Base-by-base conservation (phyloP, 306 rosid species). In the Vigna angularis region DNA sequence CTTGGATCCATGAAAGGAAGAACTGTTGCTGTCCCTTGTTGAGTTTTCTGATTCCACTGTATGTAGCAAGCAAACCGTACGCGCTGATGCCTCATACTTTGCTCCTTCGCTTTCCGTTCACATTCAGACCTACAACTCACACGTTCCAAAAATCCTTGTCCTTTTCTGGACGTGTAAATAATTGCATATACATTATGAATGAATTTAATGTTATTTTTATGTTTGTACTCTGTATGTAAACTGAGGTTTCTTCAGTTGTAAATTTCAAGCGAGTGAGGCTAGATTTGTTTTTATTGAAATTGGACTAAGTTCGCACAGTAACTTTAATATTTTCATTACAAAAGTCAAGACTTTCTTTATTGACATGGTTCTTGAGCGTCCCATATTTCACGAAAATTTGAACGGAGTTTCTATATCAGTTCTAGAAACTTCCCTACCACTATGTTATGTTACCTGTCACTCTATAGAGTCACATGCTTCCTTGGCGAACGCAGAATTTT, bases 21-120 rank as follows among this genome's bases (percentile, higher is more conserved):
- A 36, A 55, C 52, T 52, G 20, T 74, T 10, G 20, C 7, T 30
- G 51, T 56, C 20, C 28, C 45, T 73, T 24, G 12, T 56, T 42
- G 14, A 50, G 64, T 52, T 11, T 26, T 20, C 24, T 13, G 40
- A 63, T 64, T 36, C 17, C 17, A 65, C 53, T 53, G 4, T 17
- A 55, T 7, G 52, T 9, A 17, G 14, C 7, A 65, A 75, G 16
- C 7, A 65, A 42, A 64, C 58, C 16, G 62, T 11, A 45, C 76
- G 56, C 70, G 26, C 61, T 26, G 3, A 6, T 66, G 69, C 17
- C 59, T 17, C 81, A 26, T 26, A 44, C n/a, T 15, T 16, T 56
- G 61, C 68, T 55, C 58, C 12, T 47, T 77, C 75, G 16, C 68
- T 67, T 67, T 67, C 75, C 47, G 2, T 42, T 53, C 74, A 55